Conservation (phyloP, 805 yeast genomes). For the Hanseniaspora nectarophila region DNA sequence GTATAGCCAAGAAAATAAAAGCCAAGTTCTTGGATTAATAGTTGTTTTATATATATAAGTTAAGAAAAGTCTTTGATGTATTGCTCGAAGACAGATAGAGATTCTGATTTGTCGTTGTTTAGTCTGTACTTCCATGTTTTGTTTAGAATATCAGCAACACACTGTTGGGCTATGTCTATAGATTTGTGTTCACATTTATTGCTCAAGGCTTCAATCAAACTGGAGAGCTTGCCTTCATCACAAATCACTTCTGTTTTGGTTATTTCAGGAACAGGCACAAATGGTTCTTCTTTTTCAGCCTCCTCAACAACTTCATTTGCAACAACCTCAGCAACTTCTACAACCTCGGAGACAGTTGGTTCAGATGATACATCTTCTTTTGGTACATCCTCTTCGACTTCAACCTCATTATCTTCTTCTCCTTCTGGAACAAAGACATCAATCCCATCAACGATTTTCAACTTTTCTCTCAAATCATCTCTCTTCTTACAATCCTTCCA, state of each 20-base stretch:
- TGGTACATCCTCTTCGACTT: not conserved
- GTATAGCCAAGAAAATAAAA: conserved; percentile 22
- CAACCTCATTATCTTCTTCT: not conserved
- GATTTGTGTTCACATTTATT: not conserved
- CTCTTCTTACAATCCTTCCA: conserved; percentile 64
- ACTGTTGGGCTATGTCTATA: not conserved
- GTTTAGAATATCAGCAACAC: conserved; percentile 6
- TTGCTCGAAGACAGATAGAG: not conserved
- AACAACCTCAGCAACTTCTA: not conserved
- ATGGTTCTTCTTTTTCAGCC: not conserved
- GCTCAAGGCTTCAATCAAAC: not conserved
- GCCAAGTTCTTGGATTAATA: not conserved
- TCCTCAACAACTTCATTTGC: not conserved
- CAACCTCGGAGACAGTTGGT: not conserved
- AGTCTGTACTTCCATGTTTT: conserved; percentile 7
- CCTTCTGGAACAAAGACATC: conserved; percentile 2
- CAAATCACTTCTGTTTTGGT: not conserved
- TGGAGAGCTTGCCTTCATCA: not conserved
- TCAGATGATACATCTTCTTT: not conserved
- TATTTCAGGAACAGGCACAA: not conserved
- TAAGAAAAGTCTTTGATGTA: not conserved
- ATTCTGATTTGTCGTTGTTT: not conserved
- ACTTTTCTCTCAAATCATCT: conserved; percentile 43
- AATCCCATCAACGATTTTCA: conserved; percentile 16
- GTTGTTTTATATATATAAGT: not conserved